These are phyloP conservation scores for Boletus calvinii DNA, from an alignment of 1,284 basidiomycete species.

Conservation along the genomic window DNA sequence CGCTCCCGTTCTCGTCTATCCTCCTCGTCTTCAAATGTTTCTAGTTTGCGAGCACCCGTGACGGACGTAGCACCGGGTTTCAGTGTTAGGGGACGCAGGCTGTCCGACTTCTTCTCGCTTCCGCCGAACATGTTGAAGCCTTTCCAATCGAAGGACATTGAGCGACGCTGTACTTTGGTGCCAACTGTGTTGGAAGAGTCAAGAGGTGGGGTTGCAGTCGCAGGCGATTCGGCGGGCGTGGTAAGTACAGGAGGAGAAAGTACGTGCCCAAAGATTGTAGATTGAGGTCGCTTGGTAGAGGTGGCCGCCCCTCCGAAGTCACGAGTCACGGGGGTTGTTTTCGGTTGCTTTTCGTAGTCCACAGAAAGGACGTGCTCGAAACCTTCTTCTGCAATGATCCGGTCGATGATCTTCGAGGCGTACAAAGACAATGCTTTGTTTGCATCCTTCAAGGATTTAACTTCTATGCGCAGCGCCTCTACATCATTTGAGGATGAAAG, in stretches of 20 bases:
- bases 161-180: conserved; percentile 60
- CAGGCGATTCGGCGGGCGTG: conserved; percentile 35
- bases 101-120: conserved; percentile 59
- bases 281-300: conserved; percentile 54
- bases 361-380: conserved; percentile 91
- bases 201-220: conserved; percentile 39
- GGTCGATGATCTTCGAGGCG: conserved; percentile 94
- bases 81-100: conserved; percentile 68
- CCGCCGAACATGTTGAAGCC: conserved; percentile 65
- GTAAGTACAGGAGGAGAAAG: conserved; percentile 39
- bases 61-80: conserved; percentile 58
- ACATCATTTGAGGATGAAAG: conserved; percentile 51
- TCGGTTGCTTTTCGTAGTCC: conserved; percentile 72
- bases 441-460: conserved; percentile 89
- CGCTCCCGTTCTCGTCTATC: conserved; percentile 83
- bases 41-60: conserved; percentile 68
- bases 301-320: conserved; percentile 6
- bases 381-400: conserved; percentile 90
- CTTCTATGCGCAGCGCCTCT: conserved; percentile 72
- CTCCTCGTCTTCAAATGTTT: conserved; percentile 81
- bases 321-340: conserved; percentile 26
- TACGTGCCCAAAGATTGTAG: conserved; percentile 50
- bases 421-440: conserved; percentile 94
- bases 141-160: conserved; percentile 81
- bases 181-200: conserved; percentile 30